Evolutionary conservation across 192 early-diverging fungal species (phyloP).

Genomic region (Backusella macrospora): DNA sequence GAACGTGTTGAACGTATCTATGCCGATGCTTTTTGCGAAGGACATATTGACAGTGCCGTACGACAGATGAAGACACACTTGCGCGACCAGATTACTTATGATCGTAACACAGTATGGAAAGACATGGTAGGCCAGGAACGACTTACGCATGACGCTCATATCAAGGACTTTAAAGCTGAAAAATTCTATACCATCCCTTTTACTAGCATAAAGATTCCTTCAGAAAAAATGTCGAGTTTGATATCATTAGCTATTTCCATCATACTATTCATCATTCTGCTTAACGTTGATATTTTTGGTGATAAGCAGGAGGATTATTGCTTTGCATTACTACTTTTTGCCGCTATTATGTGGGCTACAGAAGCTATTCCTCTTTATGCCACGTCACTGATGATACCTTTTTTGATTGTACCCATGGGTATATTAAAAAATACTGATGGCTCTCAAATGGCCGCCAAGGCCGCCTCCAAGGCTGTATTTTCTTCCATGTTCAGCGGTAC

Average conservation of each 20-base stretch:
- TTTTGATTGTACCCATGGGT: conserved; percentile 65
- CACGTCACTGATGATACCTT: conserved; percentile 69
- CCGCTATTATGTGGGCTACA: conserved; percentile 86
- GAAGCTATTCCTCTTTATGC: conserved; percentile 79
- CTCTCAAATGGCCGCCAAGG: conserved; percentile 53
- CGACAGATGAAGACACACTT: conserved; percentile 64
- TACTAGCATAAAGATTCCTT: conserved; percentile 1
- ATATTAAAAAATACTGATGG: conserved; percentile 59
- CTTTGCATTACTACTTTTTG: conserved; percentile 84
- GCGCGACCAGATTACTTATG: conserved; percentile 70
- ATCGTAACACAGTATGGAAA: conserved; percentile 79
- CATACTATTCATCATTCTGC: conserved; percentile 59
- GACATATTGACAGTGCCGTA: conserved; percentile 51
- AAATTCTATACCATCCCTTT: conserved; percentile 36
- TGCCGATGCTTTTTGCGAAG: conserved; percentile 62
- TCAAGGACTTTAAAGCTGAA: conserved; percentile 36
- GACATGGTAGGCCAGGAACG: conserved; percentile 77
- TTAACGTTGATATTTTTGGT: conserved; percentile 65
- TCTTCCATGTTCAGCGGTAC: conserved; percentile 77
- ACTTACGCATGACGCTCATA: conserved; percentile 47
- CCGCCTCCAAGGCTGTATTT: conserved; percentile 65
- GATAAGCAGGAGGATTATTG: conserved; percentile 78
- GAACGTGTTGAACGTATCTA: conserved; percentile 61
- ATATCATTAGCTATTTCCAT: conserved; percentile 51
- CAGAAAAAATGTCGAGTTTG: not conserved